These are phyloP conservation scores for Guadua angustifolia DNA, from an alignment of 176 grass and related monocot species.

Conservation along the genomic window DNA sequence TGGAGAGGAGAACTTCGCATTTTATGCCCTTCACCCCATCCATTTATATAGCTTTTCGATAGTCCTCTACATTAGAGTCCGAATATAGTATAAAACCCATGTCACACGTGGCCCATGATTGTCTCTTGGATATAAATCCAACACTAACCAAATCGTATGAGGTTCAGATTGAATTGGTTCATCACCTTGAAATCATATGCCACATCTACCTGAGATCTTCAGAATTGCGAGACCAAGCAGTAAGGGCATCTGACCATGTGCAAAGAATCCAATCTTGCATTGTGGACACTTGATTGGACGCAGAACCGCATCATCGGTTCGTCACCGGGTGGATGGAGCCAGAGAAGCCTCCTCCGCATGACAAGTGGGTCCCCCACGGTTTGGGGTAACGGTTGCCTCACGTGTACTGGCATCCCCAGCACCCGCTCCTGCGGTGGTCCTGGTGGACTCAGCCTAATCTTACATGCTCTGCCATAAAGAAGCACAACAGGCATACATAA, in stretches of 20 bases:
- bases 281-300: slow-evolving; percentile 15
- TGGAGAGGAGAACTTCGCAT: no score
- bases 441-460: slow-evolving; percentile 44
- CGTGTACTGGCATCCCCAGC: slow-evolving; percentile 28
- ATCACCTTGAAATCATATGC: neutral
- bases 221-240: slow-evolving; percentile 5
- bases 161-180: neutral
- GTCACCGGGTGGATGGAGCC: slow-evolving; percentile 40
- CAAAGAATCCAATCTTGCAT: slow-evolving; percentile 3
- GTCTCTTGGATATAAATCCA: no score
- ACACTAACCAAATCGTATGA: neutral
- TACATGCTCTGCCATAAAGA: slow-evolving; percentile 43
- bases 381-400: slow-evolving; percentile 18
- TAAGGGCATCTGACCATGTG: slow-evolving; percentile 15
- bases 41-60: no score
- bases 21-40: no score
- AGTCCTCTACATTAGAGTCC: no score
- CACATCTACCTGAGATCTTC: neutral
- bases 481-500: slow-evolving; percentile 28
- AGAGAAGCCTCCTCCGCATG: slow-evolving; percentile 23
- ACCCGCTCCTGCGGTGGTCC: neutral
- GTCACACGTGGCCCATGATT: no score
- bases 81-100: no score
- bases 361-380: neutral
- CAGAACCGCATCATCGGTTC: slow-evolving; percentile 45